phyloP scores from a whole-genome alignment of 495 filamentous ascomycete species.

The Penicillium nucicola region DNA sequence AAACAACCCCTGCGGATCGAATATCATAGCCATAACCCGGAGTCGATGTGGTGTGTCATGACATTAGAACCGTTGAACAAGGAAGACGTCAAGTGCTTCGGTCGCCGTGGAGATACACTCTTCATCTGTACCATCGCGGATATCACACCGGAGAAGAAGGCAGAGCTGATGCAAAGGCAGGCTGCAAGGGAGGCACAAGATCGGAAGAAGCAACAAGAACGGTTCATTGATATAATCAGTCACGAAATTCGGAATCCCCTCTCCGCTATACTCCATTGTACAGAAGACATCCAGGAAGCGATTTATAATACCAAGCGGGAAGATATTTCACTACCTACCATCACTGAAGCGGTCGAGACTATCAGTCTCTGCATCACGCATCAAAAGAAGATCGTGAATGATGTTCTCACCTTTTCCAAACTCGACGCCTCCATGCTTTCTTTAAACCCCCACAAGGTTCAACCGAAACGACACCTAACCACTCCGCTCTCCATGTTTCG shows the following conservation, averaged over 20 bases:
- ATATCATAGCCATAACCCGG: conserved; percentile 12
- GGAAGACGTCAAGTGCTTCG: conserved; percentile 4
- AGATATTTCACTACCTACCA: conserved; percentile 12
- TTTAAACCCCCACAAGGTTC: conserved; percentile 62
- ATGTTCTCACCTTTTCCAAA: conserved; percentile 76
- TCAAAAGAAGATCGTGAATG: conserved; percentile 77
- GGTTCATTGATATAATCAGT: conserved; percentile 85
- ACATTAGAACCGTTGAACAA: conserved; percentile 9
- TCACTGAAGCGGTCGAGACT: conserved; percentile 71
- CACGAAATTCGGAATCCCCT: conserved; percentile 88
- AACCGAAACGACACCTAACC: conserved; percentile 65
- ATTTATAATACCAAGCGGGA: conserved; percentile 5
- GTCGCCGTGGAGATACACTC: background rate
- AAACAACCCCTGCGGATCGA: conserved; percentile 16
- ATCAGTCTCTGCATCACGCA: conserved; percentile 74
- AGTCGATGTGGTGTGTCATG: conserved; percentile 17
- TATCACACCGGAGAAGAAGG: conserved; percentile 46
- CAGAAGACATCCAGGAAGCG: conserved; percentile 62
- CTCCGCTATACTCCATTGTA: conserved; percentile 75
- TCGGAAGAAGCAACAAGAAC: conserved; percentile 67
- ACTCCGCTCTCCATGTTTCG: conserved; percentile 70
- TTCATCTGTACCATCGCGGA: conserved; percentile 31
- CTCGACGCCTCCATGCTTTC: conserved; percentile 73
- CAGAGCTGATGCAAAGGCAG: conserved; percentile 52
- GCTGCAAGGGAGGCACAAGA: conserved; percentile 63